Conservation (phyloP, 768 basidiomycete species). For the Gelatoporia subvermispora region DNA sequence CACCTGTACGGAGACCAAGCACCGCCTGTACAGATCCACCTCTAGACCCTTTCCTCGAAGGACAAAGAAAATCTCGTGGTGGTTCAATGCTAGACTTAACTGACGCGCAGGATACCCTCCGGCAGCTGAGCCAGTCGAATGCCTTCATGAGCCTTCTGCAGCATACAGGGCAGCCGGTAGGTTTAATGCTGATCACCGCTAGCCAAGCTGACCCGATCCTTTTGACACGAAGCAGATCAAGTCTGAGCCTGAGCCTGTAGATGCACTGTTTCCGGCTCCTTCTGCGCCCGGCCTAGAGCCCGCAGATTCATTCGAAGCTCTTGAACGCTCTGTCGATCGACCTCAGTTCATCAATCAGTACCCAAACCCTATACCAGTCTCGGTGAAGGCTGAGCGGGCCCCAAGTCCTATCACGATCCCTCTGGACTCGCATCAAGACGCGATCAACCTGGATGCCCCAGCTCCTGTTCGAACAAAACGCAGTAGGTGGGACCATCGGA, state of each 20-base stretch:
- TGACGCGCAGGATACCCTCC: constrained; percentile 10
- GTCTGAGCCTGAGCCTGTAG: constrained; percentile 6
- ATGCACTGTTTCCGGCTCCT: constrained; percentile 2
- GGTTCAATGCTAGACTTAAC: constrained; percentile 4
- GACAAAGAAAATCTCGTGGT: neutral
- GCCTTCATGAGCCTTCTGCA: constrained; percentile 12
- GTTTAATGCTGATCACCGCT: neutral
- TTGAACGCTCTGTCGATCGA: neutral
- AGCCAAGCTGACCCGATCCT: neutral
- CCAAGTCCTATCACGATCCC: no score
- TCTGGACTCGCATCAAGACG: no score
- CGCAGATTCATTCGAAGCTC: no score
- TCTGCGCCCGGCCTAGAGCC: neutral
- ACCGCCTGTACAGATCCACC: constrained; percentile 3
- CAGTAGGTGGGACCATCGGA: no score
- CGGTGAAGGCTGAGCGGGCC: no score
- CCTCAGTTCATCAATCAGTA: neutral
- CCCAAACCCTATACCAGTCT: neutral
- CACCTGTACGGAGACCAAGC: neutral
- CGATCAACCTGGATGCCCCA: no score
- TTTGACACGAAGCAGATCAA: neutral
- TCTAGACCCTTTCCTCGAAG: constrained; percentile 4
- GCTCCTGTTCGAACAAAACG: no score
- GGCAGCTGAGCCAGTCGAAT: constrained; percentile 14
- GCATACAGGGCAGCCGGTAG: neutral